A percentile compares a stretch with the other conserved stretches of the same genome.
Evolutionary conservation across 352 stramenopile genomes (phyloP).

Genomic region (Phytopythium cucurbitacearum): DNA sequence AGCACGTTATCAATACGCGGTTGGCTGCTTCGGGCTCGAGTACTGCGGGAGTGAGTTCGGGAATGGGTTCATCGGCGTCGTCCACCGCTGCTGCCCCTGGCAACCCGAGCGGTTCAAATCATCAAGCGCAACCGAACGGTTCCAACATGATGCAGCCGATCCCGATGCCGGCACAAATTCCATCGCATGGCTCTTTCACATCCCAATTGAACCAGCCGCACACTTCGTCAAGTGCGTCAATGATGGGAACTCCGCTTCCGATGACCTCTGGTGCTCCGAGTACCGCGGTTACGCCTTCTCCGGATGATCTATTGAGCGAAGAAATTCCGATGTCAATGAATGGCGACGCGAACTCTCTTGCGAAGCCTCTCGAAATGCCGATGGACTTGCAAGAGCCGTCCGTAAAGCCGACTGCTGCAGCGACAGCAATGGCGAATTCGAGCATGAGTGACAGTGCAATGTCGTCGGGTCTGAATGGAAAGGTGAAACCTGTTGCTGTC

Average conservation of each 20-base stretch:
- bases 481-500: no score
- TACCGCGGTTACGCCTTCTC: constrained; percentile 27
- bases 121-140: not conserved
- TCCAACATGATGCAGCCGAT: constrained; percentile 35
- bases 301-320: constrained; percentile 47
- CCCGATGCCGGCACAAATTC: constrained; percentile 33
- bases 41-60: not conserved
- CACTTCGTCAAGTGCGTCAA: not conserved
- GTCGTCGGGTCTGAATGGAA: no score
- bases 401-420: constrained; percentile 10
- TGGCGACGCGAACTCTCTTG: constrained; percentile 18
- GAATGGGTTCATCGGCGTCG: no score
- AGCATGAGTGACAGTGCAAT: not conserved
- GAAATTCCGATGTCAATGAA: constrained; percentile 31
- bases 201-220: constrained; percentile 22
- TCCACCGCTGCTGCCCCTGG: no score
- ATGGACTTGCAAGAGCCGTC: constrained; percentile 47
- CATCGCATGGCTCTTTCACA: constrained; percentile 5
- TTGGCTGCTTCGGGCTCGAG: not conserved
- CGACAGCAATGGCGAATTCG: constrained; percentile 8
- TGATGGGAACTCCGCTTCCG: not conserved
- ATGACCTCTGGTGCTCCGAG: not conserved
- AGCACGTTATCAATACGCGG: constrained; percentile 65
- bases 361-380: constrained; percentile 54
- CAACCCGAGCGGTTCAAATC: no score